A percentile compares a stretch with the other conserved stretches of the same genome.
Conservation (phyloP, 495 filamentous ascomycete species). For the Aspergillus cristatus region DNA sequence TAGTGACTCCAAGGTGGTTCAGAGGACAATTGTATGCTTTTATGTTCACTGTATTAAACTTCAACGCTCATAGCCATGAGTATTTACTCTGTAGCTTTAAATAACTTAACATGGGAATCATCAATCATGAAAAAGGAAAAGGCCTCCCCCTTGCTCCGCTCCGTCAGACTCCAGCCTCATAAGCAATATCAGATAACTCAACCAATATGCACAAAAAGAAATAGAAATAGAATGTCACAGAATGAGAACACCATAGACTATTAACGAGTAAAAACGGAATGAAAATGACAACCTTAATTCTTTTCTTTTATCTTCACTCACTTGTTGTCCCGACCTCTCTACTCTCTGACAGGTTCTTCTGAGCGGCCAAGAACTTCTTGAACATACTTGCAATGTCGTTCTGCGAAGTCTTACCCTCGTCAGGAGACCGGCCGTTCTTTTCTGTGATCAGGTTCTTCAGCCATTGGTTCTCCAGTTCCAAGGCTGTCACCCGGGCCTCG, state of each 20-base stretch:
- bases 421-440: conserved; percentile 56
- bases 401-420: conserved; percentile 31
- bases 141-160: conserved; percentile 4
- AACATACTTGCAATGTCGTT: conserved; percentile 41
- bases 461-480: conserved; percentile 97
- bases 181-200: conserved; percentile 1
- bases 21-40: too few species aligned
- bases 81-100: too few species aligned
- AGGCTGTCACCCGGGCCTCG: conserved; percentile 69
- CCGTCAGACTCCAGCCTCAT: conserved; percentile 12
- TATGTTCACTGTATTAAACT: too few species aligned
- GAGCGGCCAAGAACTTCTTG: conserved; percentile 38
- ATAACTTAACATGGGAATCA: neutral
- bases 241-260: conserved; percentile 4
- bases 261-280: conserved; percentile 3
- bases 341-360: too few species aligned
- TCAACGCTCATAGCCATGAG: too few species aligned
- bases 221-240: neutral
- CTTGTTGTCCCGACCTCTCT: too few species aligned
- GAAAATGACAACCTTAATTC: neutral
- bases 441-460: conserved; percentile 86
- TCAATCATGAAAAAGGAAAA: conserved; percentile 12
- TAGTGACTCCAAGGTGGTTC: too few species aligned
- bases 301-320: neutral
- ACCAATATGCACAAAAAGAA: neutral